Evolutionary conservation across 2,329 filamentous ascomycete species (phyloP), one percentile per base, ranked within the genome.

Genomic region (Coniochaeta ligniaria): DNA sequence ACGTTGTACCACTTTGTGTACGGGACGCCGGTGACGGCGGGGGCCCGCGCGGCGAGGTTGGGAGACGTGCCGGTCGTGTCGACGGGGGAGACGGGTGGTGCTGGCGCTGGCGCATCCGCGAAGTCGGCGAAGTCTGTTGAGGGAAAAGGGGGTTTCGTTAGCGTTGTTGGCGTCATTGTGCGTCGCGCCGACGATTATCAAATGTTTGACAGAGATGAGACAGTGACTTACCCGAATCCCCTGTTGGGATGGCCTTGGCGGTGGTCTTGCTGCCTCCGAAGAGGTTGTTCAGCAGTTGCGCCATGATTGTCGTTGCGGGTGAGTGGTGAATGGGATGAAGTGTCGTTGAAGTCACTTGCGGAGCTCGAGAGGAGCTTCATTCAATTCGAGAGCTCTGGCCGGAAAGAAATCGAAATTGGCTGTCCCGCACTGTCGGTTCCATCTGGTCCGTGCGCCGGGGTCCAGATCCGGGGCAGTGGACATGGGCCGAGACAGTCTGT

Each of bases 1-100:
- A 98, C 81, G 60, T 92, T 92, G 79, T 98, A 99, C 95, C 95
- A 99, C 80, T 91, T 92, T 58, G 92, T 96, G 75, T 89, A 97
- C 16, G 91, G 90, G 28, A 80, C 78, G 50, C 73, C 75, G 52
- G 81, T 80, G 55, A 76, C 73, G 52, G 78, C 79, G 62, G 82
- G 80, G 35, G 70, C 67, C 57, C 75, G 62, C 81, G 73, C 60
- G 26, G 73, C 60, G 26, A 52, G 22, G 24, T 80, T 75, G 64
- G 80, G 75, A 62, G 79, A 75, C 2, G 26, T n/a, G 54, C n/a
- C 54, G 7, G 28, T 57, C 1, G 31, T 22, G 26, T 35, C 35
- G 61, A 76, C 74, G 57, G 78, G 73, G 58, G 76, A 76, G 71
- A 80, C 73, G 62, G 83, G 75, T 61, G 82, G 83, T 26, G 79